phyloP scores from a whole-genome alignment of 1,284 basidiomycete species.

The Dichomitus squalens region DNA sequence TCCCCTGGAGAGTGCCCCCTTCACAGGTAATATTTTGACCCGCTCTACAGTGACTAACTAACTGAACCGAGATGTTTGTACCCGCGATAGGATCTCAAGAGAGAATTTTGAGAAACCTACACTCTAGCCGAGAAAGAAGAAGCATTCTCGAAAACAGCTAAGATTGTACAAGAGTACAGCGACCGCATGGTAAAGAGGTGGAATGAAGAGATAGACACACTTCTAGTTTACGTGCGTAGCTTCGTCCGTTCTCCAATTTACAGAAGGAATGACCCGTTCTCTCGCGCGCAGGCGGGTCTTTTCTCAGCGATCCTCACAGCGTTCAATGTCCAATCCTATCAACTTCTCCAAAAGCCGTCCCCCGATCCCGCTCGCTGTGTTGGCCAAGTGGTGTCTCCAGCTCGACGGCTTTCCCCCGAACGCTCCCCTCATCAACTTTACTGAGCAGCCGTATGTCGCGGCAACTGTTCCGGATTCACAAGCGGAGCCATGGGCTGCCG shows the following conservation, averaged over 20 bases:
- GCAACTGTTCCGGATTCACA: background rate
- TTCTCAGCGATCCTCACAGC: slow-evolving; percentile 6
- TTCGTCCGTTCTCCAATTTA: background rate
- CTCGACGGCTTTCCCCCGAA: slow-evolving; percentile 12
- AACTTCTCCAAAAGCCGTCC: background rate
- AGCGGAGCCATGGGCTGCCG: slow-evolving; percentile 1
- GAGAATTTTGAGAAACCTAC: background rate
- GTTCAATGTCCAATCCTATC: too few species aligned
- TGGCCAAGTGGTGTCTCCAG: slow-evolving; percentile 10
- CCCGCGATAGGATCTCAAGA: too few species aligned
- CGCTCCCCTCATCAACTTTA: slow-evolving; percentile 10
- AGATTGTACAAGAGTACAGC: background rate
- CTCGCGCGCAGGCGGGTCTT: slow-evolving; percentile 1
- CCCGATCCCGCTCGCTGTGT: background rate
- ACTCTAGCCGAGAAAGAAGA: background rate
- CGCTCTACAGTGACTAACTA: too few species aligned
- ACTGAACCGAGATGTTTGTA: too few species aligned
- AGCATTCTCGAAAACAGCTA: background rate
- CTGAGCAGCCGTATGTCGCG: background rate
- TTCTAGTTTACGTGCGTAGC: slow-evolving; percentile 4
- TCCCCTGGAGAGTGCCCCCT: too few species aligned
- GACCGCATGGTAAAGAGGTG: background rate
- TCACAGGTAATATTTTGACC: too few species aligned
- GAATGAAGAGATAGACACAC: slow-evolving; percentile 8
- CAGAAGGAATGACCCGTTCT: too few species aligned